Conservation (phyloP, 345 rosid species). For the Linum tenue region DNA sequence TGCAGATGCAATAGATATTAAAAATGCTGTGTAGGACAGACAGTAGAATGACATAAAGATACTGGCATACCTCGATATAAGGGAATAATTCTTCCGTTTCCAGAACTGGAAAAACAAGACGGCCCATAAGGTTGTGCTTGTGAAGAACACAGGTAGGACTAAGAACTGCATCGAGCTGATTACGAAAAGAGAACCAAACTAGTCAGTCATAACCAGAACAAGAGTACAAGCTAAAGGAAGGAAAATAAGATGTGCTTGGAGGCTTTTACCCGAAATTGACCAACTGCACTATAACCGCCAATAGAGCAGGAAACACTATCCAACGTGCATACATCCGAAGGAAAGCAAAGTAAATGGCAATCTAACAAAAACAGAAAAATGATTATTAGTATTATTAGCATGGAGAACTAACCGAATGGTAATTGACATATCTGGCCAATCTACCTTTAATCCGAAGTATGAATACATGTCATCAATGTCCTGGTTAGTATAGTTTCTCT, state of each 20-base stretch:
- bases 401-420: neutral
- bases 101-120: slow-evolving; percentile 90
- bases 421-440: neutral
- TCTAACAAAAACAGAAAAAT: slow-evolving; percentile 29
- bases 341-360: slow-evolving; percentile 80
- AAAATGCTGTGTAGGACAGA: neutral
- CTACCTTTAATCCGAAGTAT: slow-evolving; percentile 78
- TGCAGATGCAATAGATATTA: neutral
- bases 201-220: slow-evolving; percentile 2
- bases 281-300: slow-evolving; percentile 55
- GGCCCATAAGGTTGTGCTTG: slow-evolving; percentile 64
- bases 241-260: neutral
- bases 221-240: slow-evolving; percentile 1
- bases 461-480: slow-evolving; percentile 80
- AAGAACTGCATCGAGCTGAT: slow-evolving; percentile 63
- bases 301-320: slow-evolving; percentile 70
- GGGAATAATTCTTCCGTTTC: slow-evolving; percentile 84
- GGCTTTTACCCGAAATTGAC: slow-evolving; percentile 60
- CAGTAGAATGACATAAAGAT: neutral
- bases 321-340: slow-evolving; percentile 83
- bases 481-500: slow-evolving; percentile 62
- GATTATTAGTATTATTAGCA: neutral
- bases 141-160: slow-evolving; percentile 66
- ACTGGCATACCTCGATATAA: slow-evolving; percentile 50
- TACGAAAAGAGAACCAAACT: slow-evolving; percentile 2